Base-by-base conservation (phyloP, 768 basidiomycete species). In the Amanita fuliginea region DNA sequence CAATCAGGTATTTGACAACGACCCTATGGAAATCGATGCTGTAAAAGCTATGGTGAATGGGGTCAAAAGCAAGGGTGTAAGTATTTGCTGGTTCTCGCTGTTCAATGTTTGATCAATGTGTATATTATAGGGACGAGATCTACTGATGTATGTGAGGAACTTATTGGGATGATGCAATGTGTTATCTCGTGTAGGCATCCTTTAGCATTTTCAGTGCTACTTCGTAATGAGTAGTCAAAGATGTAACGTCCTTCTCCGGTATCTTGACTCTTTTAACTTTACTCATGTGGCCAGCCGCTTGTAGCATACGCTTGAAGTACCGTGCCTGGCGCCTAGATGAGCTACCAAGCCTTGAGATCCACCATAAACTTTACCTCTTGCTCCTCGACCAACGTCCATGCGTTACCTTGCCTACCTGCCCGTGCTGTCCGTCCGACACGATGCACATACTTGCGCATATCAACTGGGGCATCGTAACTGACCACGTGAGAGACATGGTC, bases 371-470 rank as follows among this genome's bases (percentile, higher is more conserved):
- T 35, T 34, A 83, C 87, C 75, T 91, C 88, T 61, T 96, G 94
- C 61, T 92, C 86, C 69, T 98, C 96, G 6, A 98, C 88, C 57
- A 98, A 65, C 1, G 86, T 87, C 95, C 95, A 99, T 2, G 94
- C 93, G 54, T 86, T 78, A 5, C 96, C 96, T 18, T 68, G 66
- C 41, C 86, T 73, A 6, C 96, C 96, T 3, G 96, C 96, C 45
- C 96, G 77, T 2, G 96, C 96, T 4, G 96, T 98, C 39, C 96
- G 76, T 18, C 96, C 96, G 7, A 94, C 95, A 47, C 96, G 84
- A 64, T 99, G 96, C 9, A 99, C 89, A 60, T 99, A 99, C 64
- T 98, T 98, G 45, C 91, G 78, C 79, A 97, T 93, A 62, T 98
- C 96, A n/a, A 96, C 76, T 7, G 96, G 94, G 2, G 80, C 83